Evolutionary conservation across 2,329 filamentous ascomycete species (phyloP).

Genomic region (Cercospora brassicicola): DNA sequence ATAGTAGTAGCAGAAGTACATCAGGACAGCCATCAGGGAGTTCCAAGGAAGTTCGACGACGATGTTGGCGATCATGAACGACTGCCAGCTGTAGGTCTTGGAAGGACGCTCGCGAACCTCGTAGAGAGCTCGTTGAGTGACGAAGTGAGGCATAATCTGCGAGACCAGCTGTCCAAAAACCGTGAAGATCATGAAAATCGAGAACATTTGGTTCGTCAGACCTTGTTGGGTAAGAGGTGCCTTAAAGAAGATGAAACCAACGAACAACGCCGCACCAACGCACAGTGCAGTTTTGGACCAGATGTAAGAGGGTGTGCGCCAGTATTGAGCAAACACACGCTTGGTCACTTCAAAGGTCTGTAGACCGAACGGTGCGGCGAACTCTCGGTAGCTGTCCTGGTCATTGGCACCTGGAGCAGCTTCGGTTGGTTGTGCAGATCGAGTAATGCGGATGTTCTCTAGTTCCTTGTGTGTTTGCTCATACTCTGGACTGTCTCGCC

Average conservation of each 20-base stretch:
- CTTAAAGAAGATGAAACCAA: slow-evolving; percentile 71
- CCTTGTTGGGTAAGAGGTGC: slow-evolving; percentile 68
- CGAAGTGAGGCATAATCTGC: slow-evolving; percentile 83
- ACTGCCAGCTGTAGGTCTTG: slow-evolving; percentile 81
- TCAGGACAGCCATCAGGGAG: slow-evolving; percentile 69
- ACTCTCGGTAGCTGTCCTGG: slow-evolving; percentile 67
- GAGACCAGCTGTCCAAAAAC: slow-evolving; percentile 78
- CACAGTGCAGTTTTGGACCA: slow-evolving; percentile 77
- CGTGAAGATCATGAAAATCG: slow-evolving; percentile 77
- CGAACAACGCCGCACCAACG: slow-evolving; percentile 67
- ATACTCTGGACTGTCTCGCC: slow-evolving; percentile 52
- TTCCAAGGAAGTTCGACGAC: slow-evolving; percentile 86
- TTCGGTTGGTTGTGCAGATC: slow-evolving; percentile 37
- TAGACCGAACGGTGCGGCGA: slow-evolving; percentile 69
- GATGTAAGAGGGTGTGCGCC: slow-evolving; percentile 85
- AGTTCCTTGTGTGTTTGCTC: slow-evolving; percentile 49
- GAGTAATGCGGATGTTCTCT: slow-evolving; percentile 46
- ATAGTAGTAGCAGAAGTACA: slow-evolving; percentile 84
- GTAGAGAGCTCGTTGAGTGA: slow-evolving; percentile 77
- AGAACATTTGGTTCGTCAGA: slow-evolving; percentile 82
- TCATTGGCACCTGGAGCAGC: slow-evolving; percentile 48
- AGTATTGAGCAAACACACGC: slow-evolving; percentile 88
- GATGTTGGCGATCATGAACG: slow-evolving; percentile 81
- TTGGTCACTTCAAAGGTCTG: slow-evolving; percentile 68
- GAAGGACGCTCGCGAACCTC: slow-evolving; percentile 82